These are phyloP conservation scores for Blastomyces parvus DNA, from an alignment of 2,329 filamentous ascomycete genomes.

Conservation along the genomic window DNA sequence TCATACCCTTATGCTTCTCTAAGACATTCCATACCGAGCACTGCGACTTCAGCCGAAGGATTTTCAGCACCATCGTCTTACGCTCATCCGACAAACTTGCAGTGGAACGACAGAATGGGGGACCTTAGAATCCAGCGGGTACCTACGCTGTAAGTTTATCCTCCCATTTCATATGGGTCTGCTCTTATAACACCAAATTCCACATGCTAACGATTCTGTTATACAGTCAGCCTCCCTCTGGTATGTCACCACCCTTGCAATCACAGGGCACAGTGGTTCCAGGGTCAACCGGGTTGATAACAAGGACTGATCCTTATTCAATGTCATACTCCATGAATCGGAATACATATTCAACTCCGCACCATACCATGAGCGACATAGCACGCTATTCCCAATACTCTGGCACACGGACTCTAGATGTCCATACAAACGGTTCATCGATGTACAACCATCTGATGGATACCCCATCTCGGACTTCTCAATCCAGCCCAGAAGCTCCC, in stretches of 20 bases:
- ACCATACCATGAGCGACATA: conserved; percentile 26
- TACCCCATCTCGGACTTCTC: conserved; percentile 22
- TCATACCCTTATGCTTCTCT: conserved; percentile 38
- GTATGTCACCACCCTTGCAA: conserved; percentile 36
- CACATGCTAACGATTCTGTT: conserved; percentile 14
- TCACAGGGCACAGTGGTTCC: conserved; percentile 23
- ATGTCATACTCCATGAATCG: conserved; percentile 28
- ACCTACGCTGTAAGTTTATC: conserved; percentile 31
- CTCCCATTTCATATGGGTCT: background rate
- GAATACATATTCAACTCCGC: conserved; percentile 23
- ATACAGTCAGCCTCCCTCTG: conserved; percentile 38
- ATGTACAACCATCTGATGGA: conserved; percentile 25
- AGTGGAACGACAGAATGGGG: conserved; percentile 30
- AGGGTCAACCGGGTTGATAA: conserved; percentile 23
- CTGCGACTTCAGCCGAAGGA: conserved; percentile 23
- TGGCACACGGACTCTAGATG: conserved; percentile 25
- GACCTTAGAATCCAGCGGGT: conserved; percentile 30
- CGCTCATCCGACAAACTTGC: conserved; percentile 26
- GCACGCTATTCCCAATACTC: conserved; percentile 28
- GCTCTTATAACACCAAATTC: background rate
- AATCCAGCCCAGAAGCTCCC: conserved; percentile 31
- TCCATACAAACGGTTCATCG: conserved; percentile 24
- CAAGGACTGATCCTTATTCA: conserved; percentile 33
- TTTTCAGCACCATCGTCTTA: conserved; percentile 28
- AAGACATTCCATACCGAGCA: conserved; percentile 28